A percentile compares a stretch with the other conserved stretches of the same genome.
phyloP scores from a whole-genome alignment of 768 basidiomycete genomes.

The Mycena kentingensis region DNA sequence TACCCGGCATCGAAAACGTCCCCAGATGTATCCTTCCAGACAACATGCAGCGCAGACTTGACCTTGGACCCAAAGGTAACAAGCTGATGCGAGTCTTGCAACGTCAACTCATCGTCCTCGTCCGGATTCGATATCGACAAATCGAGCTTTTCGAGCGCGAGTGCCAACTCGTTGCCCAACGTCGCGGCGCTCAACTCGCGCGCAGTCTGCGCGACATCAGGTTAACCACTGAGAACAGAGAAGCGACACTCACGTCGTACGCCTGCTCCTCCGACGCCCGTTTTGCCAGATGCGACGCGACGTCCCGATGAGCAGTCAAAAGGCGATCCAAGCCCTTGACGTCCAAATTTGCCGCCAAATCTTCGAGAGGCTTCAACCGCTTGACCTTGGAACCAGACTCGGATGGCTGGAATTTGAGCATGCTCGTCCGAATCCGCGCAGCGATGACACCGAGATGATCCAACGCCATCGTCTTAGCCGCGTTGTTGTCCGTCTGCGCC shows the following conservation, averaged over 20 bases:
- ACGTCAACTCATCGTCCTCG: slow-evolving; percentile 45
- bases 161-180: slow-evolving; percentile 83
- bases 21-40: slow-evolving; percentile 69
- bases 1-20: slow-evolving; percentile 88
- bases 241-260: slow-evolving; percentile 60
- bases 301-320: slow-evolving; percentile 61
- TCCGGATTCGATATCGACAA: slow-evolving; percentile 49
- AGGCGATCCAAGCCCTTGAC: slow-evolving; percentile 57
- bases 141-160: slow-evolving; percentile 60
- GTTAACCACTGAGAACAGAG: background rate
- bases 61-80: slow-evolving; percentile 55
- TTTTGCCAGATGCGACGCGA: slow-evolving; percentile 68
- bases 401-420: slow-evolving; percentile 46
- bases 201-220: slow-evolving; percentile 59
- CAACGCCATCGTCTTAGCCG: slow-evolving; percentile 84
- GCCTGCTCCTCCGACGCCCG: slow-evolving; percentile 78
- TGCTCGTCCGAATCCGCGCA: slow-evolving; percentile 69
- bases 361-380: slow-evolving; percentile 64
- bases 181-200: slow-evolving; percentile 77
- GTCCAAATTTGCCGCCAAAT: slow-evolving; percentile 59
- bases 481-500: slow-evolving; percentile 72
- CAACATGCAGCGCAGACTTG: slow-evolving; percentile 63
- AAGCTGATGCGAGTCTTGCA: slow-evolving; percentile 44
- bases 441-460: slow-evolving; percentile 96
- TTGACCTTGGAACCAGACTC: slow-evolving; percentile 35